Evolutionary conservation across 441 rosid genomes (phyloP), one percentile per base, ranked within the genome.

Genomic region (Pelargonium australe): DNA sequence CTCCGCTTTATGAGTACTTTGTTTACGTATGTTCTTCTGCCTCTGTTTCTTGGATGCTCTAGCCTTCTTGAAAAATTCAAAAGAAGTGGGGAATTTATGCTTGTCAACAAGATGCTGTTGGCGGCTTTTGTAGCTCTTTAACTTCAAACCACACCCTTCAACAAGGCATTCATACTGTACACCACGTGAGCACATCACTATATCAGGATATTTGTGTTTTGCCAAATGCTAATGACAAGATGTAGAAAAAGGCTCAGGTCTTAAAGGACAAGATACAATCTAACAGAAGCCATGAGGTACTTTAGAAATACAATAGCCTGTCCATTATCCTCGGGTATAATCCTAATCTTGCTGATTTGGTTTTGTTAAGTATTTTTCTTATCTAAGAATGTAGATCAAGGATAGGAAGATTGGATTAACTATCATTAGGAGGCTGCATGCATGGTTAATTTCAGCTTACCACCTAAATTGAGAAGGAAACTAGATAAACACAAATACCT

Each of bases 161-260:
- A 94, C 97, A 37, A 94, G 82, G 79, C 99, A 91, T 70, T 94
- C 97, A 53, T 89, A 91, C 97, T 91, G 86, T 70, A 20, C 23
- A 28, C 64, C 55, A 55, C 20, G 68, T 71, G 58, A 63, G 72
- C 40, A 55, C 23, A 55, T 55, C 61, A 55, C 9, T 14, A 68
- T 65, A 57, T 20, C 28, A 43, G 5, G 23, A 67, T 10, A 17
- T 65, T 20, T 34, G 41, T 63, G 31, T 37, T 73, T 20, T 13
- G 66, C 19, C 19, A 10, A 64, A 60, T 4, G 13, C 62, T 34
- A 28, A 3, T 0, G 20, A 70, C 19, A 58, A 68, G 28, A 53
- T 12, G 20, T 16, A 31, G 34, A n/a, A 41, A 70, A 17, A 20
- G 7, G 2, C 40, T 34, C 40, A 5, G 40, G 40, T 34, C 40